Evolutionary conservation across 2,329 filamentous ascomycete species (phyloP).

Genomic region (Corinectria fuckeliana): DNA sequence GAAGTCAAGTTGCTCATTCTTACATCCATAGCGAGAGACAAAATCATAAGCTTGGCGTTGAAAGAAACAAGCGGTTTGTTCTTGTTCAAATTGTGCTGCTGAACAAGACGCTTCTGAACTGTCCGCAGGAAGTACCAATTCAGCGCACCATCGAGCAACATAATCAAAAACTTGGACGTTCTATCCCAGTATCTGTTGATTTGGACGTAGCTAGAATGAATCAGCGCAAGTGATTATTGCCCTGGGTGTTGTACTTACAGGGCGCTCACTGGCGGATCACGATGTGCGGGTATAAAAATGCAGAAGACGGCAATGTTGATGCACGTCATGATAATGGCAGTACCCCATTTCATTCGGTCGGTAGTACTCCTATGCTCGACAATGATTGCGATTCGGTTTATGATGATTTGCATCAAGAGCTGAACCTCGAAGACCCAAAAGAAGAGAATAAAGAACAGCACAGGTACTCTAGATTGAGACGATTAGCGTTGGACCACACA

Average conservation of each 20-base stretch:
- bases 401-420: conserved; percentile 60
- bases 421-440: conserved; percentile 57
- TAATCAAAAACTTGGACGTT: conserved; percentile 58
- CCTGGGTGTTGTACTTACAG: conserved; percentile 32
- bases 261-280: conserved; percentile 46
- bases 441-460: conserved; percentile 46
- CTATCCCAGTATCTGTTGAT: conserved; percentile 62
- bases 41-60: conserved; percentile 55
- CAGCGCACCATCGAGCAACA: conserved; percentile 56
- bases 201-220: conserved; percentile 39
- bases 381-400: conserved; percentile 60
- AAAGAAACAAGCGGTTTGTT: conserved; percentile 57
- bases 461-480: conserved; percentile 41
- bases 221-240: neutral
- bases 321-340: conserved; percentile 50
- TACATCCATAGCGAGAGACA: conserved; percentile 59
- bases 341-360: conserved; percentile 53
- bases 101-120: conserved; percentile 54
- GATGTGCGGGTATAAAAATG: conserved; percentile 60
- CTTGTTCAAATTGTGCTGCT: conserved; percentile 55
- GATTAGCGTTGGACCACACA: neutral
- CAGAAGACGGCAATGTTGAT: conserved; percentile 61
- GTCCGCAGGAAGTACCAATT: conserved; percentile 59
- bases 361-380: conserved; percentile 49
- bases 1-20: conserved; percentile 9